Evolutionary conservation across 768 basidiomycete species (phyloP).

Genomic region (Crucibulum laeve): DNA sequence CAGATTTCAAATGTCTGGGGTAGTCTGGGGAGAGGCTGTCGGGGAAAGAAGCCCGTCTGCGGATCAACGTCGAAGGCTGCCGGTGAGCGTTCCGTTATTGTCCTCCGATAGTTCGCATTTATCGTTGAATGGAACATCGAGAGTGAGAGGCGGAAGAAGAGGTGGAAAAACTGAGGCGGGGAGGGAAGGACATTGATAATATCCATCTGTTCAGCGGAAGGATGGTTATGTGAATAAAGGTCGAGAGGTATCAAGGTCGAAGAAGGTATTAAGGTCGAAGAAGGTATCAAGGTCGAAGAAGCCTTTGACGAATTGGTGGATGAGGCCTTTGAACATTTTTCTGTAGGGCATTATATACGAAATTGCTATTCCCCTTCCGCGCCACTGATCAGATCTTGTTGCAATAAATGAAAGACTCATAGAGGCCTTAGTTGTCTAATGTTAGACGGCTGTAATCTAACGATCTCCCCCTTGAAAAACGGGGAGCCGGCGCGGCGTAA

Average conservation of each 20-base stretch:
- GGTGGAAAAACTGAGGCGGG: slow-evolving; percentile 44
- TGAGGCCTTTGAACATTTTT: not conserved
- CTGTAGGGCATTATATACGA: slow-evolving; percentile 1
- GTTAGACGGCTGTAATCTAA: not conserved
- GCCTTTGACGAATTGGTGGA: not conserved
- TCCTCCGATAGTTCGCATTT: slow-evolving; percentile 23
- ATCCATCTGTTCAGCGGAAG: too few species aligned
- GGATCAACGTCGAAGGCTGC: slow-evolving; percentile 54
- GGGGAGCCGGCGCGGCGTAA: not conserved
- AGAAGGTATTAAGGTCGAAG: not conserved
- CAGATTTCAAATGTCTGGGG: slow-evolving; percentile 53
- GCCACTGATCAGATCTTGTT: slow-evolving; percentile 9
- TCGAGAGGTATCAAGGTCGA: too few species aligned
- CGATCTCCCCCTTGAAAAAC: slow-evolving; percentile 1
- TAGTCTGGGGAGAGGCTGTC: slow-evolving; percentile 54
- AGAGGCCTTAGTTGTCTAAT: not conserved
- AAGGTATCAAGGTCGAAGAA: not conserved
- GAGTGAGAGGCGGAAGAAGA: slow-evolving; percentile 42
- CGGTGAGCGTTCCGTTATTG: slow-evolving; percentile 26
- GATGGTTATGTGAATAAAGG: too few species aligned
- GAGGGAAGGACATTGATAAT: slow-evolving; percentile 45
- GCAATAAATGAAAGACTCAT: not conserved
- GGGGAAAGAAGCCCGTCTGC: slow-evolving; percentile 83
- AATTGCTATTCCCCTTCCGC: not conserved
- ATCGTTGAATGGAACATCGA: slow-evolving; percentile 42